Conservation (phyloP, 2,329 filamentous ascomycete species). For the Phialocephala sp. region DNA sequence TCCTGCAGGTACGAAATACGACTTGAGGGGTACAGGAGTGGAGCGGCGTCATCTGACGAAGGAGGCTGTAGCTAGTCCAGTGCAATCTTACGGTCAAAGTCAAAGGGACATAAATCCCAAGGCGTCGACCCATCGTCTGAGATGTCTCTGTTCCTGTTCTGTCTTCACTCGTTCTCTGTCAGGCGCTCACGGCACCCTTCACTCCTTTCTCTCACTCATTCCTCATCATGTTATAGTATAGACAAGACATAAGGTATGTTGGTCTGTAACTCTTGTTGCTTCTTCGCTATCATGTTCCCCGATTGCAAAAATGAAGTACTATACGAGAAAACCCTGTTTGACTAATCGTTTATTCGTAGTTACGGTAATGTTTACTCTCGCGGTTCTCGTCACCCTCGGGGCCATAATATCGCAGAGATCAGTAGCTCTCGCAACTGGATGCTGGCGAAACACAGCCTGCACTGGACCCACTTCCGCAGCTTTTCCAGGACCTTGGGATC, state of each 20-base stretch:
- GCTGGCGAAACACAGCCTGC: slow-evolving; percentile 62
- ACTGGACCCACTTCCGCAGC: slow-evolving; percentile 50
- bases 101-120: slow-evolving; percentile 19
- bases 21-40: slow-evolving; percentile 3
- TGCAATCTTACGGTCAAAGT: slow-evolving; percentile 15
- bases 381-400: slow-evolving; percentile 13
- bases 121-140: slow-evolving; percentile 12
- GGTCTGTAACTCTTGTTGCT: not conserved
- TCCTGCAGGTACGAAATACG: slow-evolving; percentile 5
- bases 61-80: slow-evolving; percentile 15
- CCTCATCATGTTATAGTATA: slow-evolving; percentile 19
- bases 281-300: not conserved
- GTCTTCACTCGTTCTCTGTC: slow-evolving; percentile 13
- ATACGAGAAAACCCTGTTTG: not conserved
- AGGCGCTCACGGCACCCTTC: slow-evolving; percentile 4
- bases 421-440: slow-evolving; percentile 41
- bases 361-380: slow-evolving; percentile 20
- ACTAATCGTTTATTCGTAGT: slow-evolving; percentile 12
- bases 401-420: slow-evolving; percentile 16
- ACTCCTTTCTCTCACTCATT: not conserved
- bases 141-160: slow-evolving; percentile 18
- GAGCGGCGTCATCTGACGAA: slow-evolving; percentile 17
- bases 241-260: slow-evolving; percentile 20
- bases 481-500: slow-evolving; percentile 63
- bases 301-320: not conserved